Evolutionary conservation across 225 moss, liverwort and hornwort species (phyloP), one percentile per base, ranked within the genome.

Genomic region (Polytrichum commune): DNA sequence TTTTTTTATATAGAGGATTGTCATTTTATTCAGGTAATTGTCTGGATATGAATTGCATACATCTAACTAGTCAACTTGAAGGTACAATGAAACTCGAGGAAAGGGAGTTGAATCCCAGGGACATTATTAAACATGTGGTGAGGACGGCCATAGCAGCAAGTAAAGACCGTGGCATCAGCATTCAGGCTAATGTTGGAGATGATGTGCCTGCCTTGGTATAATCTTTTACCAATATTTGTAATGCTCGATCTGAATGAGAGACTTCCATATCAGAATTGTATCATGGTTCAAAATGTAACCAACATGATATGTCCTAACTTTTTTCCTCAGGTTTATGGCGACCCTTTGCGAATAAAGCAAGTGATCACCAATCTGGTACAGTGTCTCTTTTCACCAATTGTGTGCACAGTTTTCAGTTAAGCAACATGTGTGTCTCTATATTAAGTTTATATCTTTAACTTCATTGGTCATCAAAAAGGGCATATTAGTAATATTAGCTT

Each of bases 281-380:
- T 38, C 38, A 38, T 13, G 2, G 13, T 38, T 13, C 13, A 10
- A 38, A 38, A 38, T 38, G 2, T 38, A 38, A 10, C 38, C 13
- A 13, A 38, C 38, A 73, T 65, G 19, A 38, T 26, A 18, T 66
- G 68, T 66, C 20, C 53, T 68, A 56, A 62, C 65, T 62, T 19
- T 76, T 53, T 57, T 53, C 53, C 77, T 63, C 38, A 87, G 86
- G 86, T 87, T 1, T 70, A 74, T 68, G 86, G 86, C 26, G 86
- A 87, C 68, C 86, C 86, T 33, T 70, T 87, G 73, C 83, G 86
- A 69, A 83, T 87, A 64, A 87, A 84, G 63, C 86, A 87, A 84
- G 74, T 87, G 7, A 81, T 87, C 25, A 87, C 86, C 28, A 87
- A 87, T 73, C 54, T 87, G 83, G 86, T 87, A 72, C n/a, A n/a